Percentiles rank a stretch among this genome's conserved stretches.
Conservation (phyloP, 345 rosid species). For the Arabidopsis suecica region DNA sequence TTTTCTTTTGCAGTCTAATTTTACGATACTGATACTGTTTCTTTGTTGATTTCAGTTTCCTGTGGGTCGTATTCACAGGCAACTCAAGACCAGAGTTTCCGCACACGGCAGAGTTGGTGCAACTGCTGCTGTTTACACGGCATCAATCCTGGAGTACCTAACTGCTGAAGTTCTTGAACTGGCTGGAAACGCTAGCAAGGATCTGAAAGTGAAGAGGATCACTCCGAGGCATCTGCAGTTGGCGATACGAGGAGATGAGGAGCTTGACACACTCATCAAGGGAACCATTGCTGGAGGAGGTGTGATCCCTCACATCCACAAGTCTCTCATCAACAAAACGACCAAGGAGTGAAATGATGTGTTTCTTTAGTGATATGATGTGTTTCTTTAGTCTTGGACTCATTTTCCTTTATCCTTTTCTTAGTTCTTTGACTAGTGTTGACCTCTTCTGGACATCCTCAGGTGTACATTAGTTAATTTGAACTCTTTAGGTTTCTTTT, state of each 20-base stretch:
- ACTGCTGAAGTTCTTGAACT: constrained; percentile 84
- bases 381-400: constrained; percentile 30
- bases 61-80: constrained; percentile 80
- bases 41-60: constrained; percentile 55
- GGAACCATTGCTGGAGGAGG: constrained; percentile 85
- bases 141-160: constrained; percentile 74
- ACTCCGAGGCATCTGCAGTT: constrained; percentile 67
- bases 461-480: constrained; percentile 43
- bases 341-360: constrained; percentile 56
- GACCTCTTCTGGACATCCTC: constrained; percentile 27
- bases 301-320: constrained; percentile 92
- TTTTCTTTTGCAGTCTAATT: not conserved
- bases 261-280: constrained; percentile 75
- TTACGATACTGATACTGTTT: not conserved
- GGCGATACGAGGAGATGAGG: constrained; percentile 69
- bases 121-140: constrained; percentile 84
- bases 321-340: constrained; percentile 87
- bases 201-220: constrained; percentile 82
- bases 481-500: constrained; percentile 31
- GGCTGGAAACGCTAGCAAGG: constrained; percentile 82
- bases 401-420: not conserved
- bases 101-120: constrained; percentile 81
- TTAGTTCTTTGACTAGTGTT: constrained; percentile 25
- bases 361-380: constrained; percentile 14
- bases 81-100: constrained; percentile 62